Evolutionary conservation across 73 alveolate species (phyloP), one percentile per base, ranked within the genome.

Genomic region (Paramecium octaurelia): DNA sequence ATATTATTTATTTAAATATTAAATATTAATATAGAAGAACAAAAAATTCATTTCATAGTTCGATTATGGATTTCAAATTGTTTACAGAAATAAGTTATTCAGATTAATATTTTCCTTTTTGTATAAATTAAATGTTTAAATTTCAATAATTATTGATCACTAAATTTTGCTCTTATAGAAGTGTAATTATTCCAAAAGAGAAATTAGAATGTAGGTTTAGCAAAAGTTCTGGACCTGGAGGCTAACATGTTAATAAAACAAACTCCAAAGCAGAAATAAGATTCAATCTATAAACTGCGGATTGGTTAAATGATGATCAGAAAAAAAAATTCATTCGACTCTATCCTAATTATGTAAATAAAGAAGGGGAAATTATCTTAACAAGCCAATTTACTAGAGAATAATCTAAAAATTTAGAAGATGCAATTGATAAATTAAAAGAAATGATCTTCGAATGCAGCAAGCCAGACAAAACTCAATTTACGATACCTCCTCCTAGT

Each of bases 161-260:
- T 86, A 84, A 84, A 23, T 64, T 64, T 64, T 64, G 50, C 16
- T 31, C 84, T 5, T 87, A 58, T 23, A 35, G 86, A 38, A 77
- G 58, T 18, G 76, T 89, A 36, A 14, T 42, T 21, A 71, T 93
- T 18, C 95, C 96, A 16, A 75, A 83, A 59, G 95, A 89, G 38
- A 77, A 92, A 10, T 92, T 93, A 75, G 86, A 73, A 59, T 69
- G 75, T 35, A 92, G 31, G 7, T 93, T 92, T 92, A 69, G 92
- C 36, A 93, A 86, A 57, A 75, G 94, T 31, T 92, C 95, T 40
- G 96, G 96, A 34, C 95, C 96, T 9, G 96, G 96, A 54, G 96
- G 96, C 11, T 69, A 93, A 12, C 90, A 92, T 83, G 94, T 93
- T n/a, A 93, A 93, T 58, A 93, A 93, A 92, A 77, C 93, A 29